These are phyloP conservation scores for Saitozyma podzolica DNA, from an alignment of 768 basidiomycete genomes.

Conservation along the genomic window DNA sequence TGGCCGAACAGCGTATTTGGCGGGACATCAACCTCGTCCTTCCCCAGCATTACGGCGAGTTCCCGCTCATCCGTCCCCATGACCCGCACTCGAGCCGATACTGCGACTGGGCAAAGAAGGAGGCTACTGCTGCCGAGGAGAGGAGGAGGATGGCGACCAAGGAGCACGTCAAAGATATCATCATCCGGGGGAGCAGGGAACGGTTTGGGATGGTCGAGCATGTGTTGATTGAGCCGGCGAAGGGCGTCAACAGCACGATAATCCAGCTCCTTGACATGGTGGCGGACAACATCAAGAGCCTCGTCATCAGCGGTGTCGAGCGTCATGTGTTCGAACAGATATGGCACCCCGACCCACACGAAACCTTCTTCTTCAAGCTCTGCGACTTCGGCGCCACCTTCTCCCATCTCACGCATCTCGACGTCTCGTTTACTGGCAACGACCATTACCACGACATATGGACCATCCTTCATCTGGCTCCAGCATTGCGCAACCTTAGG, in stretches of 20 bases:
- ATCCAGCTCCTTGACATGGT: background rate
- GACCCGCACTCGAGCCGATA: background rate
- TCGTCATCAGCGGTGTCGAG: background rate
- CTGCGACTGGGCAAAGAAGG: slow-evolving; percentile 2
- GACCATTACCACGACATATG: too few species aligned
- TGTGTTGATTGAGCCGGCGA: background rate
- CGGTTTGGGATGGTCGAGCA: background rate
- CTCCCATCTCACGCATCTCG: too few species aligned
- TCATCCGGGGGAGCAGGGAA: background rate
- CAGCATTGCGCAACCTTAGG: too few species aligned
- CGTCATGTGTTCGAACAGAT: background rate
- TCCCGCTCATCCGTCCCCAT: slow-evolving; percentile 5
- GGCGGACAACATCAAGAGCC: background rate
- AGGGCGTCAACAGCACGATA: background rate
- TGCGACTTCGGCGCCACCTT: background rate
- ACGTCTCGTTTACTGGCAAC: too few species aligned
- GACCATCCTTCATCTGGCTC: too few species aligned
- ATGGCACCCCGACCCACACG: background rate
- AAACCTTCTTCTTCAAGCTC: background rate
- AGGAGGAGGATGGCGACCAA: background rate
- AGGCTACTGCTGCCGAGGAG: background rate
- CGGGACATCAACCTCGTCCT: slow-evolving; percentile 1
- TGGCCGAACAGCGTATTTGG: slow-evolving; percentile 3
- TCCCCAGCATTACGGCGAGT: slow-evolving; percentile 4
- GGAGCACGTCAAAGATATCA: slow-evolving; percentile 3